Evolutionary conservation across 2,329 filamentous ascomycete species (phyloP).

Genomic region (Diplocarpon rosae): DNA sequence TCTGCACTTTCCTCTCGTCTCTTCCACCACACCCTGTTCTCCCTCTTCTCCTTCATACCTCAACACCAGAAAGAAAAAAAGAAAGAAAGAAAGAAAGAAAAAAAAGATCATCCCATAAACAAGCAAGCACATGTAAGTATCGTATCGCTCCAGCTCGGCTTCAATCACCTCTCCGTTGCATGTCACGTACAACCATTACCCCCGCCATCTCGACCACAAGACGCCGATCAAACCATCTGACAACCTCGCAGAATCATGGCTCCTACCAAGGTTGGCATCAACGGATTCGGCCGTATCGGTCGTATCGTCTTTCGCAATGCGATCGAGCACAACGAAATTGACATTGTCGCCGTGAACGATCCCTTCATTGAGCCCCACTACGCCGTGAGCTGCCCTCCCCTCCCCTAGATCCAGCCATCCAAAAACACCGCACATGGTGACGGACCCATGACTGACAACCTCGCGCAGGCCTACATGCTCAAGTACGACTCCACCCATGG

Average conservation of each 20-base stretch:
- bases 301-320: conserved; percentile 99
- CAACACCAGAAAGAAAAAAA: conserved; percentile 6
- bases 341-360: conserved; percentile 96
- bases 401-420: conserved; percentile 6
- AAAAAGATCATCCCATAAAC: background rate
- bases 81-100: too few relatives aligned
- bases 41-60: background rate
- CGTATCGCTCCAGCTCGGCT: conserved; percentile 4
- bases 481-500: conserved; percentile 99
- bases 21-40: background rate
- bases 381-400: conserved; percentile 58
- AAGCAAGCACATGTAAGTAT: conserved; percentile 13
- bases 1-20: conserved; percentile 1
- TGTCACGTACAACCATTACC: background rate
- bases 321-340: conserved; percentile 76
- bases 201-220: conserved; percentile 4
- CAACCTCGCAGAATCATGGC: conserved; percentile 34
- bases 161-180: background rate
- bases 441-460: conserved; percentile 8
- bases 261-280: conserved; percentile 79
- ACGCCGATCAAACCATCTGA: conserved; percentile 9
- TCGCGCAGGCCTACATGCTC: conserved; percentile 85
- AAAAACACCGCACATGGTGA: conserved; percentile 1
- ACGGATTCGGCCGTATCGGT: conserved; percentile 99
- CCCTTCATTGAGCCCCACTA: conserved; percentile 98